These are phyloP conservation scores for Fraxinus pennsylvanica DNA, from an alignment of 257 asterid species.

Conservation along the genomic window DNA sequence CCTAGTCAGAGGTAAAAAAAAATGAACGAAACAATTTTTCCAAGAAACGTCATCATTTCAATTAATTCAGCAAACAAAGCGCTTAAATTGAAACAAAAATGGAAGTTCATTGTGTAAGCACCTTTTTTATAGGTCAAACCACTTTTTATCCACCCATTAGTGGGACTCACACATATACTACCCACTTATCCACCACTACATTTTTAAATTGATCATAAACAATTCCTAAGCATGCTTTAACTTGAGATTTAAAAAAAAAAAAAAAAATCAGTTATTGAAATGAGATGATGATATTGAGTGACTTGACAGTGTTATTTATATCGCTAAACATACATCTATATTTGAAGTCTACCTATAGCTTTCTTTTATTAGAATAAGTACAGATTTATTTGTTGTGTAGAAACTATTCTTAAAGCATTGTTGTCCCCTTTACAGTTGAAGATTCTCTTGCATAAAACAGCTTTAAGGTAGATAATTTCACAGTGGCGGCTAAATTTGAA, in stretches of 20 bases:
- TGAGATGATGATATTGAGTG: neutral
- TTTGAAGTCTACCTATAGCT: neutral
- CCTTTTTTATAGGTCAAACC: too few species aligned
- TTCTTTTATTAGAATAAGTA: neutral
- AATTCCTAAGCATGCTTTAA: too few species aligned
- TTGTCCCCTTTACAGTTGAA: neutral
- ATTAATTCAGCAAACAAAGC: neutral
- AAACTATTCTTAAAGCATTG: neutral
- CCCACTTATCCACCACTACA: too few species aligned
- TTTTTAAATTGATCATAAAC: too few species aligned
- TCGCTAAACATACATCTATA: neutral
- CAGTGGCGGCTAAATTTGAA: neutral
- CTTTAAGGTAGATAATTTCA: neutral
- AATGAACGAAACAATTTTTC: too few species aligned
- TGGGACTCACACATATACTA: too few species aligned
- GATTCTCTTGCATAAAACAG: neutral
- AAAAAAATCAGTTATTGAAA: neutral
- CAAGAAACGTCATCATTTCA: neutral
- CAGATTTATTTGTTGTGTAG: neutral
- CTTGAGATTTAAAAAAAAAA: neutral
- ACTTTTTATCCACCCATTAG: too few species aligned
- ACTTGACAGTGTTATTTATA: neutral
- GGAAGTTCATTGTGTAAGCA: neutral
- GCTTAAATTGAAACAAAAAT: neutral
- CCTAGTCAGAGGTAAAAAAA: neutral